Conservation (phyloP, 1,284 basidiomycete genomes). For the Apiotrichum porosum region DNA sequence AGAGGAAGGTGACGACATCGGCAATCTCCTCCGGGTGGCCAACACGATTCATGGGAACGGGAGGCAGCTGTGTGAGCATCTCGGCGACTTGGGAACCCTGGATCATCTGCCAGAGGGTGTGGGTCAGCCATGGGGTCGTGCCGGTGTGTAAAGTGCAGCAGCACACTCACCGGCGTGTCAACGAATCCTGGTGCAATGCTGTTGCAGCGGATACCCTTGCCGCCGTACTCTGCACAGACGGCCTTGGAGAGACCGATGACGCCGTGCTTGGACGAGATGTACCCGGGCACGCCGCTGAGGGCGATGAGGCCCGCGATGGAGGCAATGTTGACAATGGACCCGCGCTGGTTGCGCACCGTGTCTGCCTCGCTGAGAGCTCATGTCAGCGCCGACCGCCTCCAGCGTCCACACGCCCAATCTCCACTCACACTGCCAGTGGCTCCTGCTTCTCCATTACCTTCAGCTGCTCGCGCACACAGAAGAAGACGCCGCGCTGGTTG, state of each 20-base stretch:
- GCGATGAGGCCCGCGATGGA: constrained; percentile 1
- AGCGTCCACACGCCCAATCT: too few relatives aligned
- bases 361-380: constrained; percentile 2
- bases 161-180: constrained; percentile 7
- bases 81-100: constrained; percentile 19
- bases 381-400: not conserved
- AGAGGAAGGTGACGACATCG: constrained; percentile 29
- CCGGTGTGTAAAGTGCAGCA: too few relatives aligned
- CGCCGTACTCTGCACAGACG: constrained; percentile 11
- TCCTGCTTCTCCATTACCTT: constrained; percentile 22
- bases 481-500: constrained; percentile 23
- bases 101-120: constrained; percentile 25
- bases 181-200: constrained; percentile 14
- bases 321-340: constrained; percentile 18
- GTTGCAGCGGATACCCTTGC: constrained; percentile 12
- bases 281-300: not conserved
- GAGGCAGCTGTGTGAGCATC: constrained; percentile 10
- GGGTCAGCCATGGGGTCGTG: constrained; percentile 21
- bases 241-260: constrained; percentile 12
- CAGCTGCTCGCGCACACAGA: constrained; percentile 21
- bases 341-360: constrained; percentile 11
- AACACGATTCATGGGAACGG: constrained; percentile 26
- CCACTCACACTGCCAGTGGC: constrained; percentile 1
- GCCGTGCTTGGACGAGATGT: constrained; percentile 19
- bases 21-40: constrained; percentile 31